Base-by-base conservation (phyloP, 176 grass and related monocot genomes). In the Avena sativa region DNA sequence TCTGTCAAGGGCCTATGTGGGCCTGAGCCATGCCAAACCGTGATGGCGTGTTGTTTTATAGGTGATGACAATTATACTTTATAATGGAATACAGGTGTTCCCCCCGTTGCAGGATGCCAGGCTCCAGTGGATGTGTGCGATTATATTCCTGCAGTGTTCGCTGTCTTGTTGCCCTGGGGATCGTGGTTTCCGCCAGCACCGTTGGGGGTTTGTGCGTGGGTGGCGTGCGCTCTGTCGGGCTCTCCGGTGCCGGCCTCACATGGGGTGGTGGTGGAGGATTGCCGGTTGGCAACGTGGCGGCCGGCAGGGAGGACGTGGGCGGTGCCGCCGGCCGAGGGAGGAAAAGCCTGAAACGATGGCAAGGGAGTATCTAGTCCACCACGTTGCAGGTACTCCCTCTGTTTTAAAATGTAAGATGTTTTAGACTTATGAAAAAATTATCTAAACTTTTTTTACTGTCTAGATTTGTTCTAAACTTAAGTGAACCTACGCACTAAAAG, bases 11-110 rank as follows among this genome's bases (percentile, higher is more conserved):
- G 78, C 60, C 75, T 19, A 76, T 15, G 2, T 70, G n/a, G 74
- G 56, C 60, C 66, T 44, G 74, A 79, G 80, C 62, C 86, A 85
- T 88, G 78, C 64, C 55, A 69, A 53, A 52, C 30, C 70, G 76
- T 66, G 55, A 47, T 86, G 90, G 86, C 86, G 34, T 82, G 72
- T 88, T 88, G 70, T 85, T 40, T 40, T 88, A 82, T 71, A 86
- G 86, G 67, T 67, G 85, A 57, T 64, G 17, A 36, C 16, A 70
- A 62, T 81, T 81, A 85, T 43, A 71, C 36, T 55, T 67, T 79
- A 64, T 73, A 86, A 83, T 82, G 71, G 32, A 86, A 83, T 92
- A 86, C 79, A 86, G 55, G 30, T 78, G 71, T 85, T 81, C n/a
- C 69, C 63, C 32, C 16, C 71, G 23, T 63, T 40, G 36, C 30